Percentiles rank a stretch among this genome's conserved stretches.
Conservation (phyloP, 345 rosid species). For the Pugionium cornutum region DNA sequence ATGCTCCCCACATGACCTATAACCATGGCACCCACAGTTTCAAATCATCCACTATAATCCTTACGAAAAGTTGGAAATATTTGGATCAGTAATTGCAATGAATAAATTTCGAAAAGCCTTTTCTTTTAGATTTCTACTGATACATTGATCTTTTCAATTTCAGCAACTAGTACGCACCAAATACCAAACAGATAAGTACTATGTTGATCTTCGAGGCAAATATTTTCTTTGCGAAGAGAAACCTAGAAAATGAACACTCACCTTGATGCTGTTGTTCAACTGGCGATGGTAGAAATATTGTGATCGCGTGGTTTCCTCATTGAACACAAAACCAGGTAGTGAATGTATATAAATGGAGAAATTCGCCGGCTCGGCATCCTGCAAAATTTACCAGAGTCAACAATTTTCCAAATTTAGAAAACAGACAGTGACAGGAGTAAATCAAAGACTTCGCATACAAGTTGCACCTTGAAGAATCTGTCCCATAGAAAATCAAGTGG, state of each 20-base stretch:
- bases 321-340: constrained; percentile 72
- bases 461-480: constrained; percentile 62
- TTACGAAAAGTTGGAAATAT: background rate
- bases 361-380: constrained; percentile 61
- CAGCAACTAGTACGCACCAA: background rate
- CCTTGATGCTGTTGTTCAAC: constrained; percentile 72
- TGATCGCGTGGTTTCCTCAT: constrained; percentile 66
- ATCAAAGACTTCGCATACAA: constrained; percentile 11
- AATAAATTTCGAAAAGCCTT: background rate
- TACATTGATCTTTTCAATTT: too few relatives aligned
- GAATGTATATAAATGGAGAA: constrained; percentile 80
- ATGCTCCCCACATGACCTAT: constrained; percentile 89
- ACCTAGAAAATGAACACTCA: constrained; percentile 5
- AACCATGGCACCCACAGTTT: constrained; percentile 11
- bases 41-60: background rate
- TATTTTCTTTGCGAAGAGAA: background rate
- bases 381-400: constrained; percentile 22
- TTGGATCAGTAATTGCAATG: background rate
- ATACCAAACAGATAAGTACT: background rate
- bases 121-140: background rate
- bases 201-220: background rate
- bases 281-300: constrained; percentile 72
- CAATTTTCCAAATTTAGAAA: constrained; percentile 10
- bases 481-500: constrained; percentile 80
- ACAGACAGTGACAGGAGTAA: background rate